Conservation (phyloP, 2,329 filamentous ascomycete species). For the Ceratocystis cacaofunesta region DNA sequence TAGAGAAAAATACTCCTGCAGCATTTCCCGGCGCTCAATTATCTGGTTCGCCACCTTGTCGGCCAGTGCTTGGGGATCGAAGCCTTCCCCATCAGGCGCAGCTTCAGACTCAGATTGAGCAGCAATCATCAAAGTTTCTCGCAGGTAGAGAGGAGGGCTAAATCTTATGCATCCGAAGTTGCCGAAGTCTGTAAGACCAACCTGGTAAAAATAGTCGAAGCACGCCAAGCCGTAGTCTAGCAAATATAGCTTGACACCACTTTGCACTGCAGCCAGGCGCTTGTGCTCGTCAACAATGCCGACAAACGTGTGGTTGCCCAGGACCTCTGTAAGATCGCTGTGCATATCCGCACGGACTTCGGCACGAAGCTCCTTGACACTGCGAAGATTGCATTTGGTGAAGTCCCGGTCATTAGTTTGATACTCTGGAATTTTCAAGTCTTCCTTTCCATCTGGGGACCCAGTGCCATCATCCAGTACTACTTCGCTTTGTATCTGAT, state of each 20-base stretch:
- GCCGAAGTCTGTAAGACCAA: slow-evolving; percentile 86
- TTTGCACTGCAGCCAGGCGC: slow-evolving; percentile 82
- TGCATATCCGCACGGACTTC: slow-evolving; percentile 72
- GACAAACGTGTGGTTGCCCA: slow-evolving; percentile 81
- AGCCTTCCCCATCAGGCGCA: slow-evolving; percentile 34
- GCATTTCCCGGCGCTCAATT: slow-evolving; percentile 66
- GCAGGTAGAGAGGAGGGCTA: slow-evolving; percentile 56
- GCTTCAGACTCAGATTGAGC: slow-evolving; percentile 51
- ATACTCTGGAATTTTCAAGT: slow-evolving; percentile 42
- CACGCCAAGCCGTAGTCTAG: slow-evolving; percentile 81
- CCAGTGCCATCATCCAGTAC: slow-evolving; percentile 24
- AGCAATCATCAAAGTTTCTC: slow-evolving; percentile 56
- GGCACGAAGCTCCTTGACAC: slow-evolving; percentile 69
- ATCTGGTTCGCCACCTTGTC: slow-evolving; percentile 52
- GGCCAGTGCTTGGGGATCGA: slow-evolving; percentile 52
- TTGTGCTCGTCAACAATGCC: slow-evolving; percentile 78
- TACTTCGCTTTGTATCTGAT: slow-evolving; percentile 9
- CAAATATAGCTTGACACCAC: slow-evolving; percentile 80
- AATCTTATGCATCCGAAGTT: slow-evolving; percentile 83
- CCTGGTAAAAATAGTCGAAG: slow-evolving; percentile 88
- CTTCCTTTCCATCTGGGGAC: slow-evolving; percentile 28
- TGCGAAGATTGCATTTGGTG: slow-evolving; percentile 59
- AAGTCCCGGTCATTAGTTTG: slow-evolving; percentile 54
- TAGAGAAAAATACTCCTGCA: slow-evolving; percentile 82
- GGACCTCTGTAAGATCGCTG: slow-evolving; percentile 70